phyloP scores from a whole-genome alignment of 108 stramenopile genomes.

The Bacterosira constricta region DNA sequence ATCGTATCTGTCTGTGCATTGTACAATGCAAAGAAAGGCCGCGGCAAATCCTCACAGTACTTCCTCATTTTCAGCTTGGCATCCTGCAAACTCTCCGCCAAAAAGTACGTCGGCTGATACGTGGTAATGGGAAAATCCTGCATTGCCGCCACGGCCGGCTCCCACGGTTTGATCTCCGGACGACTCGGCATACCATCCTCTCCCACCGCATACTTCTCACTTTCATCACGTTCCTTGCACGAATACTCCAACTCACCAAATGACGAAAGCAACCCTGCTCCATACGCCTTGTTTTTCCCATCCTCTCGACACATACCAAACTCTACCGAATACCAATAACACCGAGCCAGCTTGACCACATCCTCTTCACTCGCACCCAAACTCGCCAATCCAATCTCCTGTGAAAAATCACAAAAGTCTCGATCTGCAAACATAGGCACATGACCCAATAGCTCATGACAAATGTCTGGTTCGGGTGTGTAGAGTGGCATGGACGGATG shows the following conservation, averaged over 20 bases:
- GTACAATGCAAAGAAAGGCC: slow-evolving; percentile 91
- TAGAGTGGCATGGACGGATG: slow-evolving; percentile 85
- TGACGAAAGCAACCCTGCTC: slow-evolving; percentile 93
- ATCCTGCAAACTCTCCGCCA: slow-evolving; percentile 89
- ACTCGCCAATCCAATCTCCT: slow-evolving; percentile 95
- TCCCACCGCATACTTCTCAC: slow-evolving; percentile 22
- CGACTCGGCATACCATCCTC: slow-evolving; percentile 32
- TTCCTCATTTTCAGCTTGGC: slow-evolving; percentile 88
- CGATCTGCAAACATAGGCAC: slow-evolving; percentile 97
- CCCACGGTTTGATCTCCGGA: slow-evolving; percentile 91
- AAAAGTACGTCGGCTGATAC: slow-evolving; percentile 96
- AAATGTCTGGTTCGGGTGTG: slow-evolving; percentile 98
- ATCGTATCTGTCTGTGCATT: slow-evolving; percentile 84
- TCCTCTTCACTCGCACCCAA: slow-evolving; percentile 96
- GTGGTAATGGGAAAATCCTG: slow-evolving; percentile 96
- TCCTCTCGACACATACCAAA: slow-evolving; percentile 92
- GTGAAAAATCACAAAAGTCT: slow-evolving; percentile 96
- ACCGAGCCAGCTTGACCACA: slow-evolving; percentile 80
- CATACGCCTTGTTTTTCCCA: slow-evolving; percentile 91
- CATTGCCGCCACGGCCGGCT: slow-evolving; percentile 85
- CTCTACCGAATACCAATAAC: slow-evolving; percentile 97
- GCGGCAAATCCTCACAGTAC: slow-evolving; percentile 84
- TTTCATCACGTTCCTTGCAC: slow-evolving; percentile 61
- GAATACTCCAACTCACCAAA: slow-evolving; percentile 97
- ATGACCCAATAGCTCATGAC: slow-evolving; percentile 87